Conservation (phyloP, 768 basidiomycete species). For the Amanita jacksonii region DNA sequence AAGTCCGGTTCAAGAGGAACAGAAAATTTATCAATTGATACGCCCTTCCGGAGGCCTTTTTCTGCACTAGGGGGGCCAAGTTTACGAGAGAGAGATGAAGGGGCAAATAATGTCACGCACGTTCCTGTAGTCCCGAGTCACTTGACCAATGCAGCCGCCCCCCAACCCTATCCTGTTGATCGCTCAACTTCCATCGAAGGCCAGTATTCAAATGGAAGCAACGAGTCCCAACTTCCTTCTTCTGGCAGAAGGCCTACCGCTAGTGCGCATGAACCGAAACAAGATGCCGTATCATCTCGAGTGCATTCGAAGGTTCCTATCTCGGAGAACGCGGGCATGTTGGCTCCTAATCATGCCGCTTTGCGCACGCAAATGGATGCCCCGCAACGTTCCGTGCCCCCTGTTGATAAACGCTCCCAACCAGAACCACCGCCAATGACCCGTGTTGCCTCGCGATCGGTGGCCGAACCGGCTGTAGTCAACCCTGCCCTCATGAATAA, state of each 20-base stretch:
- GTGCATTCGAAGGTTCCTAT: neutral
- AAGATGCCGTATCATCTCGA: conserved; percentile 2
- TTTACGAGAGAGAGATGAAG: neutral
- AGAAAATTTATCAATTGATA: neutral
- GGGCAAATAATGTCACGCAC: neutral
- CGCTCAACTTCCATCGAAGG: neutral
- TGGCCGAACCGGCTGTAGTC: neutral
- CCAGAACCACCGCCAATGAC: neutral
- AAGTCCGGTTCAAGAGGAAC: neutral
- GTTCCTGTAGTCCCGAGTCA: neutral
- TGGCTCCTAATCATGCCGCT: neutral
- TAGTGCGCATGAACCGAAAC: neutral
- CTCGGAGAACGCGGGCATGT: neutral
- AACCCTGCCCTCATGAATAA: neutral
- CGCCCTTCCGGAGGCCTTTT: neutral
- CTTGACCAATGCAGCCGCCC: neutral
- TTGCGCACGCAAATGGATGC: neutral
- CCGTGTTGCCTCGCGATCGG: neutral
- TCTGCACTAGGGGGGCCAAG: neutral
- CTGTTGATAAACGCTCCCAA: neutral
- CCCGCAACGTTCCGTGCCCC: neutral
- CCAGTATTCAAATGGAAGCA: neutral
- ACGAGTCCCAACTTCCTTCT: no score
- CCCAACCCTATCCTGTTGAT: neutral
- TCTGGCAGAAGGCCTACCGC: neutral